Evolutionary conservation across 139 green algal species (phyloP), one percentile per base, ranked within the genome.

Genomic region (Marvania coccoides): DNA sequence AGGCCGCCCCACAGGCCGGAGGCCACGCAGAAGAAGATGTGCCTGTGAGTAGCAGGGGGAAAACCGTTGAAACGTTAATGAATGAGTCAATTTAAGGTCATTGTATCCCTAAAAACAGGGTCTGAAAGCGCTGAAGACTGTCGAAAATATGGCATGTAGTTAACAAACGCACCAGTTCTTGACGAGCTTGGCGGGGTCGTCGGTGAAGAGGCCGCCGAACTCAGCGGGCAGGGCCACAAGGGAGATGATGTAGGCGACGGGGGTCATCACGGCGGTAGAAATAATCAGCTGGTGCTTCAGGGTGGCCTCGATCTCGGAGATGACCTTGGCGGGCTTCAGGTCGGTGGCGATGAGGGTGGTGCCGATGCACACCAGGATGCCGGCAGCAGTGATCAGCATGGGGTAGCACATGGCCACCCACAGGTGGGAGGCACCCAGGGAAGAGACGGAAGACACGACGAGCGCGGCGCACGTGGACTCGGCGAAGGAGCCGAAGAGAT

Each of bases 401-500:
- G 90, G 88, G 83, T 88, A 95, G 60, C 77, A 83, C 83, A 96
- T 90, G 70, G 74, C 82, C 14, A 81, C 75, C 70, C 88, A 93
- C 51, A 85, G 67, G 64, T 90, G 83, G 55, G 63, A 45, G 29
- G 54, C 39, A 63, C 85, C 88, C 54, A 95, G 77, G 37, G 79
- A 74, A 33, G 86, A 89, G 2, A 90, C 72, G 9, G 87, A 89
- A 31, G 87, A 87, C 4, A 96, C 81, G 15, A 97, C 90, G 28
- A 98, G 87, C 0, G 93, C 93, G 23, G 93, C 93, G 76, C 92
- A 98, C 29, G 92, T 96, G 56, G 89, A 85, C 83, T 98, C 93
- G 34, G 89, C 93, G 61, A 98, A 97, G 9, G 89, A 96, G 53
- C 93, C 93, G 56, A 98, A 98, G 60, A 98, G 85, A 63, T 98